Conservation (phyloP, 2,329 filamentous ascomycete species). For the Neurospora sp. region DNA sequence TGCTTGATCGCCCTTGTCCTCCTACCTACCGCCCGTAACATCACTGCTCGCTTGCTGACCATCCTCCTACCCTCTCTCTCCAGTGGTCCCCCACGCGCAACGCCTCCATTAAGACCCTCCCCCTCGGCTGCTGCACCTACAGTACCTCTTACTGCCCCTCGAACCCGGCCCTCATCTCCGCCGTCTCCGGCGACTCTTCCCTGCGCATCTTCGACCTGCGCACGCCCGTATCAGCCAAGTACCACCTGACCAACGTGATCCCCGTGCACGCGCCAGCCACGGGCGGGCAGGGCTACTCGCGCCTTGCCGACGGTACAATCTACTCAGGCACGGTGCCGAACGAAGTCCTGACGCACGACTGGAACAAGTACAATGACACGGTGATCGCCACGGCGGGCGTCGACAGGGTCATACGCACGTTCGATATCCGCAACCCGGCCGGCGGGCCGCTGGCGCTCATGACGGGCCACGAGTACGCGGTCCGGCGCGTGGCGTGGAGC, state of each 20-base stretch:
- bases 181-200: constrained; percentile 81
- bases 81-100: constrained; percentile 75
- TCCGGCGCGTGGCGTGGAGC: constrained; percentile 79
- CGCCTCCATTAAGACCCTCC: constrained; percentile 72
- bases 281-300: constrained; percentile 22
- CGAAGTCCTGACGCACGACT: constrained; percentile 90
- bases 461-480: constrained; percentile 82
- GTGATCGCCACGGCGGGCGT: constrained; percentile 84
- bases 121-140: constrained; percentile 90
- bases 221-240: constrained; percentile 73
- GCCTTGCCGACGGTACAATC: constrained; percentile 18
- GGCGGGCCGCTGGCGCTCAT: constrained; percentile 65
- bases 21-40: neutral
- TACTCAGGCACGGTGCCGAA: constrained; percentile 45
- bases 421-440: constrained; percentile 72
- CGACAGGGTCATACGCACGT: constrained; percentile 76
- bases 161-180: constrained; percentile 73
- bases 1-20: neutral
- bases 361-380: constrained; percentile 92
- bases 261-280: constrained; percentile 63
- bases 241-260: constrained; percentile 75
- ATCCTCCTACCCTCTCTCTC: neutral
- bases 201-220: constrained; percentile 87
- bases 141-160: constrained; percentile 84
- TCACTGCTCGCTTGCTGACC: neutral